Evolutionary conservation across 192 early-diverging fungal species (phyloP), one percentile per base, ranked within the genome.

Genomic region (Chytriomyces confervae): DNA sequence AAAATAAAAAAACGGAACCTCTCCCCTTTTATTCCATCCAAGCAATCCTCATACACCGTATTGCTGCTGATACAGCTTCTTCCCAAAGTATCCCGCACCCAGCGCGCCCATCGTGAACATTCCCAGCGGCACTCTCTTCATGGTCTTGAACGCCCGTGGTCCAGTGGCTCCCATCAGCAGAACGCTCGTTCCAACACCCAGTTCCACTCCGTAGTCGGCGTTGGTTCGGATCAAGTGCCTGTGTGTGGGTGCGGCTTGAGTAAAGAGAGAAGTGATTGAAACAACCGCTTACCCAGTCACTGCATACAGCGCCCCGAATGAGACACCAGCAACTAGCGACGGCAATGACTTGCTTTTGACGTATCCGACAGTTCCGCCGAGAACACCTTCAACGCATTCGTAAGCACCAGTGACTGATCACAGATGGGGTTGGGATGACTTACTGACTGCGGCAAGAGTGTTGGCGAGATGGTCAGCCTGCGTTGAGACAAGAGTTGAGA

Each of bases 281-380:
- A 24, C 50, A 47, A 65, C 27, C 50, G 36, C 36, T 73, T 65
- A 86, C 82, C 83, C 87, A 20, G 85, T 78, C 9, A 67, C 57
- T n/a, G 62, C 79, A 50, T 83, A 88, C 24, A 85, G 76, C 6
- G 79, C 75, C 11, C 83, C 85, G 62, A 89, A 83, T 0, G 80
- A 46, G 8, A 86, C 45, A 7, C 88, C 88, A 13, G 88, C 88
- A 47, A 83, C 77, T 5, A 87, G 77, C 7, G 84, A 86, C 5
- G 86, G 85, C 20, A 71, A 7, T 27, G 84, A 86, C 60, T 75
- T 66, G 10, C 67, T 67, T 36, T 66, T 48, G 18, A 72, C 68
- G 65, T 85, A 89, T 46, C 87, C 87, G 36, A 82, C 62, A 61
- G 69, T 63, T 9, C 87, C 87, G 44, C 87, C 87, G 61, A 83